Conservation (phyloP, 169 alveolate genomes). For the Theileria orientalis region DNA sequence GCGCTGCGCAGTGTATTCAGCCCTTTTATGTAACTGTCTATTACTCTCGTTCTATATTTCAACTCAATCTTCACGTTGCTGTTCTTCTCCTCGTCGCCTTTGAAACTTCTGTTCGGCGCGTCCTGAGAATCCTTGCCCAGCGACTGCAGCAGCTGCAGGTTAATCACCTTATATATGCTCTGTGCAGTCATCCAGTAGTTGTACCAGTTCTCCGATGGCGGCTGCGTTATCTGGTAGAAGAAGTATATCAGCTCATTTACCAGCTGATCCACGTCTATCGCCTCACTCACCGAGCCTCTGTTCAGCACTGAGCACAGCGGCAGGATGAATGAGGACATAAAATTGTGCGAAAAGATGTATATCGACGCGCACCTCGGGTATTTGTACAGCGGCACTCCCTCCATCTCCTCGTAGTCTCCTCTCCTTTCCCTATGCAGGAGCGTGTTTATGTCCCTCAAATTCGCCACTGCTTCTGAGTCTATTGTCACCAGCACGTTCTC, state of each 20-base stretch:
- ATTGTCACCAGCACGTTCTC: constrained; percentile 29
- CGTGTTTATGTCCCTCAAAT: constrained; percentile 51
- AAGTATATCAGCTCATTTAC: constrained; percentile 49
- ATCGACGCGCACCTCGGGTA: constrained; percentile 50
- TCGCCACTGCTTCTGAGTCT: constrained; percentile 42
- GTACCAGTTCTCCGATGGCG: constrained; percentile 62
- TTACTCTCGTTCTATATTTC: constrained; percentile 48
- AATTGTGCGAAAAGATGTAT: constrained; percentile 34
- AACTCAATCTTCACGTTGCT: constrained; percentile 18
- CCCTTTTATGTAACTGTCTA: constrained; percentile 52
- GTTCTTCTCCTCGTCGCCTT: not conserved
- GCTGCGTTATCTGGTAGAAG: constrained; percentile 56
- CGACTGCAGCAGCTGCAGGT: constrained; percentile 7
- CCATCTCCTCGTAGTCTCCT: constrained; percentile 56
- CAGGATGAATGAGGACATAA: constrained; percentile 27
- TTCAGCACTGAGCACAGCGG: constrained; percentile 52
- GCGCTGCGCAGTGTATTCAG: constrained; percentile 16
- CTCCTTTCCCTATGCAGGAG: constrained; percentile 55
- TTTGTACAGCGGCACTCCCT: constrained; percentile 59
- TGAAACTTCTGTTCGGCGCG: not conserved
- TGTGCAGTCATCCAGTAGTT: constrained; percentile 61
- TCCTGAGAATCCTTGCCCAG: not conserved
- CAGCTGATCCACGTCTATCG: constrained; percentile 13
- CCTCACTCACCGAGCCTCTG: constrained; percentile 23
- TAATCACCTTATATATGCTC: constrained; percentile 28